These are phyloP conservation scores for Erigeron philadelphicus DNA, from an alignment of 140 eudicot species.

Conservation along the genomic window DNA sequence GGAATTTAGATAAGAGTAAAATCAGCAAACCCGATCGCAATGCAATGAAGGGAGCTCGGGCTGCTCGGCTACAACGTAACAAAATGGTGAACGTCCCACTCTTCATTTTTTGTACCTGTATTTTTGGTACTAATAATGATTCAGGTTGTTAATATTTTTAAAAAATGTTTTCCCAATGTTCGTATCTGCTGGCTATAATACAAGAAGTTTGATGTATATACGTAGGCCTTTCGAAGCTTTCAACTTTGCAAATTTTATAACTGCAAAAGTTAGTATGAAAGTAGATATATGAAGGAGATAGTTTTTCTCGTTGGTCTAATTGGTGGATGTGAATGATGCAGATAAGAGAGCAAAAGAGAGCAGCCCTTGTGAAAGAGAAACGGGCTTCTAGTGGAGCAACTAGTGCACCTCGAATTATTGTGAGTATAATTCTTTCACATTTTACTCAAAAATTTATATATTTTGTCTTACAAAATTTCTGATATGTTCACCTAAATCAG, in stretches of 20 bases:
- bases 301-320: slow-evolving; percentile 1
- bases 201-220: not conserved
- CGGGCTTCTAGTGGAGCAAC: slow-evolving; percentile 56
- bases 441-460: slow-evolving; percentile 13
- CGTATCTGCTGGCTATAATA: not conserved
- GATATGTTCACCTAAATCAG: slow-evolving; percentile 29
- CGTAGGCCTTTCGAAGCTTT: not conserved
- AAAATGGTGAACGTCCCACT: slow-evolving; percentile 54
- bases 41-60: slow-evolving; percentile 67
- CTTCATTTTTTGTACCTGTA: not conserved
- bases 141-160: not conserved
- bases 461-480: not conserved
- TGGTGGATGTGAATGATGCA: slow-evolving; percentile 26
- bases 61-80: slow-evolving; percentile 71
- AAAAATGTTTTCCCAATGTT: not conserved
- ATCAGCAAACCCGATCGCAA: slow-evolving; percentile 52
- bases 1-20: slow-evolving; percentile 57
- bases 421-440: slow-evolving; percentile 31
- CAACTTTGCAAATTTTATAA: not conserved
- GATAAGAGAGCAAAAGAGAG: slow-evolving; percentile 82
- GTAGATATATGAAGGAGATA: not conserved
- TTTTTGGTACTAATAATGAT: not conserved
- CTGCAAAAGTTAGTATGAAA: not conserved
- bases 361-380: slow-evolving; percentile 66
- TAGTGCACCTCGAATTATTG: slow-evolving; percentile 92